These are phyloP conservation scores for Parastagonospora avenae DNA, from an alignment of 2,329 filamentous ascomycete genomes.

Conservation along the genomic window DNA sequence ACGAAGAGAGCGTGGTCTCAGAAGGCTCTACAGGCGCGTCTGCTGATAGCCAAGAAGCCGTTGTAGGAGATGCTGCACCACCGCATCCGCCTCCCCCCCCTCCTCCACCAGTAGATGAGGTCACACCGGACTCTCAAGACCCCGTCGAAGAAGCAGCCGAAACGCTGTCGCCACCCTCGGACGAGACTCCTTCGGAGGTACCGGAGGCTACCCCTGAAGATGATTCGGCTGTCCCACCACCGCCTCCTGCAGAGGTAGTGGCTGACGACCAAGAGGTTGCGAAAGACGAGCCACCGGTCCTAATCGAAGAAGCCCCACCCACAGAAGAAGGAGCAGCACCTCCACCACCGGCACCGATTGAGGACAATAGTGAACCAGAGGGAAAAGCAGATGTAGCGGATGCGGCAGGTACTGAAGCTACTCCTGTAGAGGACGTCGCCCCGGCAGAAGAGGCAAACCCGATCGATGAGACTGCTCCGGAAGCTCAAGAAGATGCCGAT, in stretches of 20 bases:
- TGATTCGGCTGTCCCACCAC: not conserved
- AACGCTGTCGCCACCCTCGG: not conserved
- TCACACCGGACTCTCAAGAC: not conserved
- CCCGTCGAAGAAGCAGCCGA: not conserved
- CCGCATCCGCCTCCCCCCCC: slow-evolving; percentile 3
- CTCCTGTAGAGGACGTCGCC: slow-evolving; percentile 2
- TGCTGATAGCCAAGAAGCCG: not conserved
- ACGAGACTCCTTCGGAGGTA: not conserved
- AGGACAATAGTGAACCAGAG: not conserved
- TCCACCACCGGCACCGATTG: not conserved
- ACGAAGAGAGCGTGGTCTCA: slow-evolving; percentile 14
- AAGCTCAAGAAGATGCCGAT: too few species aligned
- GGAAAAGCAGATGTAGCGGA: not conserved
- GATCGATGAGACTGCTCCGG: not conserved
- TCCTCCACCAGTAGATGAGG: slow-evolving; percentile 1
- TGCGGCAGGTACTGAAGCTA: not conserved
- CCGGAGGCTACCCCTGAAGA: not conserved
- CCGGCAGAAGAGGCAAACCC: not conserved
- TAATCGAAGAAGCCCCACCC: not conserved
- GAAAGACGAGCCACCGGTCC: not conserved
- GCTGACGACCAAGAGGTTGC: not conserved
- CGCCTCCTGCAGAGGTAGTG: not conserved
- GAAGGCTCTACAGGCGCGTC: slow-evolving; percentile 10
- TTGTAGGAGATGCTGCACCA: not conserved
- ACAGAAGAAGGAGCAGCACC: not conserved